Evolutionary conservation across 2,329 filamentous ascomycete species (phyloP), one percentile per base, ranked within the genome.

Genomic region (Nemania serpens): DNA sequence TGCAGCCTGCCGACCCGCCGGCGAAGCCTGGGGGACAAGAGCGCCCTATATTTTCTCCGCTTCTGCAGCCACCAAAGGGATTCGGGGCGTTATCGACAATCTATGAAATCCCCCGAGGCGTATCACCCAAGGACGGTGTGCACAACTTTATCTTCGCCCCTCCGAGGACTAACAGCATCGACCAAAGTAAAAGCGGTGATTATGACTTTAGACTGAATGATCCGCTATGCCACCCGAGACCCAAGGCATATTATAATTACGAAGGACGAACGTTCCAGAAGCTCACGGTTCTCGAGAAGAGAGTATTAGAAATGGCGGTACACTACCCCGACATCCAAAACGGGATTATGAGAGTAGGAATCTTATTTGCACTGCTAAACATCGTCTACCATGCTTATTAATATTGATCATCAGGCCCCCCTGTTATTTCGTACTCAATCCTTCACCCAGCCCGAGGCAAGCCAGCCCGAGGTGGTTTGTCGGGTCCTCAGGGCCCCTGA

Each of bases 401-500:
- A 62, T 34, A 9, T 3, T 45, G 17, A 5, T 55, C 2, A 17
- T 15, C 18, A 66, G 64, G 62, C 52, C 2, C 64, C 61, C 1
- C 18, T 58, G 12, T 37, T 39, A 12, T 64, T 62, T 39, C 52
- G 55, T 5, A 18, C 7, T 10, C 5, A 9, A 25, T 25, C n/a
- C 5, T 65, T 69, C 10, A 36, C 55, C 3, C 22, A 25, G 1
- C 50, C 53, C 0, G 25, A 39, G 36, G 57, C 55, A 9, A 9
- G 34, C 1, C 71, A 73, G 49, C 58, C 64, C 0, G 10, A n/a
- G 0, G 37, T 41, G 0, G 12, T 73, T 13, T 55, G 45, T 2
- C 4, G 10, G 1, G 33, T 71, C 2, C 61, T 71, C 42, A 43
- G 17, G 2, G 63, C 37, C 0, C 17, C 51, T 0, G 72, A 74